phyloP scores from a whole-genome alignment of 148 eudicot species.

The Linanthus parryae region DNA sequence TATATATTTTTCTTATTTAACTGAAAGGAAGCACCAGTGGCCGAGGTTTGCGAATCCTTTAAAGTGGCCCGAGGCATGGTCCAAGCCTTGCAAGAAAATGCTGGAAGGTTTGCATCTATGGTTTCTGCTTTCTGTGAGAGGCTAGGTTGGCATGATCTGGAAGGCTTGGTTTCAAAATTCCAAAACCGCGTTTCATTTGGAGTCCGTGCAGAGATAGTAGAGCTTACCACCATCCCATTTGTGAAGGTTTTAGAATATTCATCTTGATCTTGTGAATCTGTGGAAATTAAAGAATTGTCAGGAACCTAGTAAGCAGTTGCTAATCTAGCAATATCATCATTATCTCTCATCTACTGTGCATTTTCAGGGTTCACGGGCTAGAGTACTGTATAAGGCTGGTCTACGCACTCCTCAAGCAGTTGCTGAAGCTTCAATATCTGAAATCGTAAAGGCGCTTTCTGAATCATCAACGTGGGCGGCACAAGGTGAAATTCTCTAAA shows the following conservation, averaged over 20 bases:
- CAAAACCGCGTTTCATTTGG: conserved; percentile 97
- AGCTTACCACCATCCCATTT: conserved; percentile 86
- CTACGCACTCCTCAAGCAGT: conserved; percentile 89
- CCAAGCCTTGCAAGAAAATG: conserved; percentile 95
- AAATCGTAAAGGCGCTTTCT: conserved; percentile 85
- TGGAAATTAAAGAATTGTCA: not conserved
- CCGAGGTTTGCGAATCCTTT: conserved; percentile 86
- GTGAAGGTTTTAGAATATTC: conserved; percentile 51
- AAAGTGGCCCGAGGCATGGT: conserved; percentile 99
- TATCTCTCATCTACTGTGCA: not conserved
- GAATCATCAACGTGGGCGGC: conserved; percentile 87
- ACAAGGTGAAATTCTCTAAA: conserved; percentile 43
- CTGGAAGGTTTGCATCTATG: conserved; percentile 99
- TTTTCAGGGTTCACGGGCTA: conserved; percentile 88
- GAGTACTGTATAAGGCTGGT: conserved; percentile 91
- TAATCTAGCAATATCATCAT: not conserved
- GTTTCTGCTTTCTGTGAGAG: conserved; percentile 95
- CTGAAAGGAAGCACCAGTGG: conserved; percentile 78
- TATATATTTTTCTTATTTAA: conserved; percentile 8
- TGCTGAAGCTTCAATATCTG: conserved; percentile 81
- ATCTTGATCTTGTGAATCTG: too few species aligned
- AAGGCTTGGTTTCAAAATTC: conserved; percentile 84
- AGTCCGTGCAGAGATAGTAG: conserved; percentile 96
- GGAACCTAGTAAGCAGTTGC: not conserved
- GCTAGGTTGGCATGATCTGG: conserved; percentile 97